These are phyloP conservation scores for Cyclocybe aegerita DNA, from an alignment of 768 basidiomycete species.

Conservation along the genomic window DNA sequence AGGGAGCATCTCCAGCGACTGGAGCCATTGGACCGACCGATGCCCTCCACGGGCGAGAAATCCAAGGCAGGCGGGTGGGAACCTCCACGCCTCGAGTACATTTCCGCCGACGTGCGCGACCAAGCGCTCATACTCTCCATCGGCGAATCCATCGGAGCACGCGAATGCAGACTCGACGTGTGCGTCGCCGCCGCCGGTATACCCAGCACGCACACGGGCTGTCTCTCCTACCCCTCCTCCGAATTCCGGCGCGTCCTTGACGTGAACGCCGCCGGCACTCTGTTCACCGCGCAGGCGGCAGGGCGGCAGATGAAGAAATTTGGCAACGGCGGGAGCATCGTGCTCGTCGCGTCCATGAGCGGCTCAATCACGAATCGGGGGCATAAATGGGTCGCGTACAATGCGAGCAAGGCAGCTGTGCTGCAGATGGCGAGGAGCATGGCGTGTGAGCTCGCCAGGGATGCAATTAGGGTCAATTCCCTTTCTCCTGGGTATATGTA, in stretches of 20 bases:
- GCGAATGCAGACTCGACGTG: conserved; percentile 57
- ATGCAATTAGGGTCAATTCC: conserved; percentile 62
- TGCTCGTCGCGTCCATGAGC: conserved; percentile 57
- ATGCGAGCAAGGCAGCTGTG: conserved; percentile 67
- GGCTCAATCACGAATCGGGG: conserved; percentile 51
- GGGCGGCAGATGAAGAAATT: conserved; percentile 55
- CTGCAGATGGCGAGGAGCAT: conserved; percentile 71
- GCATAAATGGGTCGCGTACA: conserved; percentile 67
- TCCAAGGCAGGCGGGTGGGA: not conserved
- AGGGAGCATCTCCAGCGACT: conserved; percentile 40
- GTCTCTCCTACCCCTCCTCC: conserved; percentile 50
- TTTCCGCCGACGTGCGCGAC: conserved; percentile 51
- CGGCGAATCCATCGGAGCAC: conserved; percentile 48
- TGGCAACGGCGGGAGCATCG: conserved; percentile 45
- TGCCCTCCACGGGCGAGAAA: conserved; percentile 15
- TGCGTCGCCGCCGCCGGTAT: conserved; percentile 66
- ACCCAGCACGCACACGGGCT: conserved; percentile 37
- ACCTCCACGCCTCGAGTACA: conserved; percentile 35
- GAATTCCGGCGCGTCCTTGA: conserved; percentile 56
- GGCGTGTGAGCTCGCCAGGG: conserved; percentile 67
- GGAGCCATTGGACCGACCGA: no score
- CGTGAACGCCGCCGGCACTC: conserved; percentile 54
- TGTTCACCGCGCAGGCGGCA: conserved; percentile 57
- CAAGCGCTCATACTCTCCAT: conserved; percentile 43
- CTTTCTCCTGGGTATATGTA: conserved; percentile 70